Conservation (phyloP, 768 basidiomycete genomes). For the Tylopilus sp. region DNA sequence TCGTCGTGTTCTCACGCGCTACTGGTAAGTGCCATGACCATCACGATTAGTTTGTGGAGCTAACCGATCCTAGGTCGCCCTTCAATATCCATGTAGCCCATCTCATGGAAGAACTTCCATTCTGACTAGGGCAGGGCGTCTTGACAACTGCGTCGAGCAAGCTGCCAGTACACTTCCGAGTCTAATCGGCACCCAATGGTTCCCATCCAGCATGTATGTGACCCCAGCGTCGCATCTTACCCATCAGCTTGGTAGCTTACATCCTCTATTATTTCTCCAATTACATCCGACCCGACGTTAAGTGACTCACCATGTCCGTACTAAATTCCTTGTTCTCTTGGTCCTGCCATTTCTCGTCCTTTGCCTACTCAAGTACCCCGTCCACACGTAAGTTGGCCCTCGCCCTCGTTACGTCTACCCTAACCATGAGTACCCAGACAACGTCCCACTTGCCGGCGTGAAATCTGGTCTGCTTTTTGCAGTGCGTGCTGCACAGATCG, state of each 20-base stretch:
- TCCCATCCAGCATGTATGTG: conserved; percentile 80
- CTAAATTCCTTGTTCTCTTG: conserved; percentile 49
- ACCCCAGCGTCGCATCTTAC: not conserved
- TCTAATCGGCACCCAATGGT: conserved; percentile 85
- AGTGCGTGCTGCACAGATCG: conserved; percentile 80
- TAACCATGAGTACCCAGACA: conserved; percentile 46
- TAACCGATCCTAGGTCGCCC: conserved; percentile 53
- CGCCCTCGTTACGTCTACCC: conserved; percentile 56
- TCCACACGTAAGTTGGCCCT: conserved; percentile 39
- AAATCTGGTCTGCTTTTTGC: conserved; percentile 74
- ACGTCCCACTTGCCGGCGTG: conserved; percentile 58
- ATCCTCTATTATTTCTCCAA: conserved; percentile 91
- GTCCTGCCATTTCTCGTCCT: conserved; percentile 51
- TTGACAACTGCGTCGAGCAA: conserved; percentile 72
- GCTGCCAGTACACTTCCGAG: conserved; percentile 79
- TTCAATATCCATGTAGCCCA: conserved; percentile 68
- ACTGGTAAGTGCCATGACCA: too few species aligned
- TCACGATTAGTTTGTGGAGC: too few species aligned
- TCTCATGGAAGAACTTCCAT: not conserved
- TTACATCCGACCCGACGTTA: conserved; percentile 47
- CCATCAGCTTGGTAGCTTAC: conserved; percentile 77
- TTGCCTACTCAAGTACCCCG: not conserved
- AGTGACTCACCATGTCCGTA: conserved; percentile 42
- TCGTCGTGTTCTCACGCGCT: too few species aligned
- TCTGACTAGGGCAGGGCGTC: conserved; percentile 41